phyloP scores from a whole-genome alignment of 371 early-diverging fungal species.

The Mucor circinelloides region DNA sequence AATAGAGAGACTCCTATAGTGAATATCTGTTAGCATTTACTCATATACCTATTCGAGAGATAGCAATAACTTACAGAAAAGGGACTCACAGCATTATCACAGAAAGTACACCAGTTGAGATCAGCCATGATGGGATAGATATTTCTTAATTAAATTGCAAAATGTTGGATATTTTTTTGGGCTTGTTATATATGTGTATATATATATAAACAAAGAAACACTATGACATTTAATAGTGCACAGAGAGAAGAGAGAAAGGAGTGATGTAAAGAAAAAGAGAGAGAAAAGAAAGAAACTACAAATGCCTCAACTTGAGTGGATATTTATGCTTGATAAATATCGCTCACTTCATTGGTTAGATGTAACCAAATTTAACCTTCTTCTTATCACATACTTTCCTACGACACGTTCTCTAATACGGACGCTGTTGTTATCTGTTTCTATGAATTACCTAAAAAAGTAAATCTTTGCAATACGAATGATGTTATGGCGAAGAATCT shows the following conservation, averaged over 20 bases:
- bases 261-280: neutral
- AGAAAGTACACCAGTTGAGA: constrained; percentile 46
- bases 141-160: neutral
- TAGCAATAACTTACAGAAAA: constrained; percentile 32
- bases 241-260: neutral
- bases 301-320: neutral
- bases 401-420: neutral
- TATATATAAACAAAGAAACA: neutral
- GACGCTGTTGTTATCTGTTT: neutral
- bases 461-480: constrained; percentile 3
- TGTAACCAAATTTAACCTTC: neutral
- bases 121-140: constrained; percentile 24
- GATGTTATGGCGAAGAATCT: neutral
- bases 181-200: neutral
- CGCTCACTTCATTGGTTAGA: neutral
- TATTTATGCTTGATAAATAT: neutral
- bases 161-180: neutral
- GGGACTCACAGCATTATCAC: constrained; percentile 43
- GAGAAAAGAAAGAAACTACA: neutral
- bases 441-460: neutral
- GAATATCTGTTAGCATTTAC: neutral
- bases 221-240: neutral
- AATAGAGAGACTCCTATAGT: constrained; percentile 41
- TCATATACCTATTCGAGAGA: neutral
- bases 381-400: neutral